A percentile compares a stretch with the other conserved stretches of the same genome.
Evolutionary conservation across 768 basidiomycete genomes (phyloP).

Genomic region (Leccinum longicurvipes): DNA sequence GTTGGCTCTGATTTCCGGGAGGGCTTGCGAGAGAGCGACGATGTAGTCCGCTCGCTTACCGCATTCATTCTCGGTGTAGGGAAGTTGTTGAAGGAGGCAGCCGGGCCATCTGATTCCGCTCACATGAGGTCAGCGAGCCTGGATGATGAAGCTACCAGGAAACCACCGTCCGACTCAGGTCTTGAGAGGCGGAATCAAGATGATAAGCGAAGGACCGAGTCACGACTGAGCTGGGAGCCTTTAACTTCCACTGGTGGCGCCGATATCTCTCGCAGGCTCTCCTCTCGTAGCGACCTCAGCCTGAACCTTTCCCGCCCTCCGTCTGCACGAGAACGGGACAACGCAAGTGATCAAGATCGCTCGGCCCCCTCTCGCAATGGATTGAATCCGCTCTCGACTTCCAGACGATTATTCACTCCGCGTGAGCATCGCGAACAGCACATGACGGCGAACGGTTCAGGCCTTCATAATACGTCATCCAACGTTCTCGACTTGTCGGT

Average conservation of each 20-base stretch:
- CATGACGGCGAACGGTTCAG: slow-evolving; percentile 7
- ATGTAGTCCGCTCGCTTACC: slow-evolving; percentile 73
- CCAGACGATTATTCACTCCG: slow-evolving; percentile 55
- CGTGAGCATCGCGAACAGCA: slow-evolving; percentile 52
- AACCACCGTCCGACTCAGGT: slow-evolving; percentile 33
- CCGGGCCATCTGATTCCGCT: slow-evolving; percentile 30
- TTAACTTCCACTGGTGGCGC: slow-evolving; percentile 16
- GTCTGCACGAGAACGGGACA: slow-evolving; percentile 27
- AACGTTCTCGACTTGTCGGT: slow-evolving; percentile 31
- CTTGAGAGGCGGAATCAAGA: slow-evolving; percentile 48
- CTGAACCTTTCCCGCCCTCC: slow-evolving; percentile 21
- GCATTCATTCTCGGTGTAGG: slow-evolving; percentile 75
- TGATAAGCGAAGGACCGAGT: slow-evolving; percentile 51
- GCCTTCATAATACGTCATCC: slow-evolving; percentile 18
- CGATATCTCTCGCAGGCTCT: slow-evolving; percentile 27
- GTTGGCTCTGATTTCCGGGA: slow-evolving; percentile 75
- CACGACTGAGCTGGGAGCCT: slow-evolving; percentile 45
- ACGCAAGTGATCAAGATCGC: slow-evolving; percentile 25
- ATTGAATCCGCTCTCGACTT: slow-evolving; percentile 29
- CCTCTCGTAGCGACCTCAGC: slow-evolving; percentile 23
- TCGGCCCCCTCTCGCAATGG: slow-evolving; percentile 22
- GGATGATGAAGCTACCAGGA: slow-evolving; percentile 44
- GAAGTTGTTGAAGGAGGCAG: slow-evolving; percentile 59
- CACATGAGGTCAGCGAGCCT: slow-evolving; percentile 52
- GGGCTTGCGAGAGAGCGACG: slow-evolving; percentile 68